Percentiles rank a stretch among this genome's conserved stretches.
Evolutionary conservation across 2,329 filamentous ascomycete genomes (phyloP).

Genomic region (Akanthomyces muscarius): DNA sequence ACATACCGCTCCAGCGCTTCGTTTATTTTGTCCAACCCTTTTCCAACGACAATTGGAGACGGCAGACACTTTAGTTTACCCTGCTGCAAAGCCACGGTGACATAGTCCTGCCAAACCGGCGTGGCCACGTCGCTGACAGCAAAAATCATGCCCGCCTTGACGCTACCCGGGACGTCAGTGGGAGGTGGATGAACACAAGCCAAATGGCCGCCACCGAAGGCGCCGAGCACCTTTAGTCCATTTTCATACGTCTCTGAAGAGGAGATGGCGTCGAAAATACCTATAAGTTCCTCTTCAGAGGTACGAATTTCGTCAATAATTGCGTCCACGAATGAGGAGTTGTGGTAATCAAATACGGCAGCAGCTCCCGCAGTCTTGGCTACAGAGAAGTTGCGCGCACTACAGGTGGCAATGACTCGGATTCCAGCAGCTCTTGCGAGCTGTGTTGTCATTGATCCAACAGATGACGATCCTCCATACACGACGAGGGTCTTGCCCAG

Average conservation of each 20-base stretch:
- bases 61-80: slow-evolving; percentile 24
- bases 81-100: slow-evolving; percentile 23
- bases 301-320: background rate
- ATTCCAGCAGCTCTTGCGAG: slow-evolving; percentile 39
- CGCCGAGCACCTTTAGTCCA: slow-evolving; percentile 23
- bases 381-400: slow-evolving; percentile 37
- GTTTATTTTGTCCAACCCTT: slow-evolving; percentile 25
- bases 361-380: slow-evolving; percentile 38
- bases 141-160: slow-evolving; percentile 32
- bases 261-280: slow-evolving; percentile 27
- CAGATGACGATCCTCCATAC: slow-evolving; percentile 46
- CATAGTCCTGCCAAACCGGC: slow-evolving; percentile 24
- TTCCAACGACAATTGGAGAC: slow-evolving; percentile 23
- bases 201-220: slow-evolving; percentile 31
- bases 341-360: slow-evolving; percentile 22
- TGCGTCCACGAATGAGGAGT: background rate
- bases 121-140: slow-evolving; percentile 25
- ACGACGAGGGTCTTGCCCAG: slow-evolving; percentile 25
- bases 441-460: slow-evolving; percentile 43
- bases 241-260: slow-evolving; percentile 23
- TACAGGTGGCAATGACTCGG: slow-evolving; percentile 38
- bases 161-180: slow-evolving; percentile 26
- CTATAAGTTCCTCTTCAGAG: slow-evolving; percentile 16
- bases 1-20: slow-evolving; percentile 22
- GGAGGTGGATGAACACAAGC: slow-evolving; percentile 34